Percentiles rank a stretch among this genome's conserved stretches.
Evolutionary conservation across 108 stramenopile species (phyloP).

Genomic region (Fistulifera solaris): DNA sequence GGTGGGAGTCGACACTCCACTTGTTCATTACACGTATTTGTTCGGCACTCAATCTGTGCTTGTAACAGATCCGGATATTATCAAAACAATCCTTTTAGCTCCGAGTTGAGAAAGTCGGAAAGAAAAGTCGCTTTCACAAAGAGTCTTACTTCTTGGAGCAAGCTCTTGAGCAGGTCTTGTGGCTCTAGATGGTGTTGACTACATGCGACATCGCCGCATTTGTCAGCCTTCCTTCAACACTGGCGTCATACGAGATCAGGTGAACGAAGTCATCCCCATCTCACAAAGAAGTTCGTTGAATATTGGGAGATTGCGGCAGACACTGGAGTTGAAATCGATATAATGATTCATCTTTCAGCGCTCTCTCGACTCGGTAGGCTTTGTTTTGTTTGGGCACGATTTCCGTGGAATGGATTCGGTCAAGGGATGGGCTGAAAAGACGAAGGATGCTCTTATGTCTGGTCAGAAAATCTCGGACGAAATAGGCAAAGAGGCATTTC

Average conservation of each 20-base stretch:
- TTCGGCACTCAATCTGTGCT: slow-evolving; percentile 29
- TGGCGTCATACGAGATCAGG: slow-evolving; percentile 21
- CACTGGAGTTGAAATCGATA: slow-evolving; percentile 32
- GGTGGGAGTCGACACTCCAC: slow-evolving; percentile 23
- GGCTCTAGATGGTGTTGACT: slow-evolving; percentile 41
- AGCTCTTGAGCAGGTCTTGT: slow-evolving; percentile 38
- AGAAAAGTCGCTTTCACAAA: slow-evolving; percentile 26
- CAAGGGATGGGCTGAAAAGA: slow-evolving; percentile 33
- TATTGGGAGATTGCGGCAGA: slow-evolving; percentile 32
- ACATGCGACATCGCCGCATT: slow-evolving; percentile 51
- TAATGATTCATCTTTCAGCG: slow-evolving; percentile 35
- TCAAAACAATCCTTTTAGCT: slow-evolving; percentile 30
- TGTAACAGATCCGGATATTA: slow-evolving; percentile 32
- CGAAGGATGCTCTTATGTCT: not conserved
- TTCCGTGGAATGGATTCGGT: slow-evolving; percentile 32
- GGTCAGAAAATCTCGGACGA: slow-evolving; percentile 4
- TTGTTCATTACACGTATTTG: slow-evolving; percentile 34
- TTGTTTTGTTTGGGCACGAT: slow-evolving; percentile 48
- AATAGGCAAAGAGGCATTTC: not conserved
- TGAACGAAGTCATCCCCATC: slow-evolving; percentile 26
- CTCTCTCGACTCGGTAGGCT: slow-evolving; percentile 53
- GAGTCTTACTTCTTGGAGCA: slow-evolving; percentile 3
- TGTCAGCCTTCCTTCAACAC: slow-evolving; percentile 50
- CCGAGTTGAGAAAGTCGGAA: slow-evolving; percentile 7
- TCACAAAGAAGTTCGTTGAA: slow-evolving; percentile 17